Percentiles rank a stretch among this genome's conserved stretches.
Evolutionary conservation across 768 basidiomycete species (phyloP).

Genomic region (Naematelia aurantialba): DNA sequence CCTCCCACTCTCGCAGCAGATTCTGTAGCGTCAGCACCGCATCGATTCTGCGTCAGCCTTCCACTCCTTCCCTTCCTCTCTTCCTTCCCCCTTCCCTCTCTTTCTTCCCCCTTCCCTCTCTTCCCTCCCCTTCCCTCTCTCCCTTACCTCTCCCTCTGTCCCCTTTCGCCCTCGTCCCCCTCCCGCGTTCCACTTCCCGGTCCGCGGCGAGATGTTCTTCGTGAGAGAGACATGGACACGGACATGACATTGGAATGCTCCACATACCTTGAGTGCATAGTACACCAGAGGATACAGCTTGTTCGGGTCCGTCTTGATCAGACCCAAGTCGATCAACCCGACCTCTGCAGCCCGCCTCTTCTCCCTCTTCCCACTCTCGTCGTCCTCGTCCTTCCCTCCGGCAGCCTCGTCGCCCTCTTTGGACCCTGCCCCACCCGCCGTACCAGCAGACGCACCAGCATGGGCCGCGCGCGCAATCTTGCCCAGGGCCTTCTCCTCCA

Average conservation of each 20-base stretch:
- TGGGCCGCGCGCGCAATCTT: slow-evolving; percentile 6
- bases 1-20: slow-evolving; percentile 91
- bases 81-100: not conserved
- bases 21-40: slow-evolving; percentile 49
- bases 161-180: not conserved
- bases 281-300: slow-evolving; percentile 96
- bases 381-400: slow-evolving; percentile 48
- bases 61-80: not conserved
- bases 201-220: not conserved
- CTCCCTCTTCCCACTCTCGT: slow-evolving; percentile 46
- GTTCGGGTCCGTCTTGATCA: slow-evolving; percentile 87
- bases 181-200: not conserved
- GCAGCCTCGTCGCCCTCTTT: slow-evolving; percentile 46
- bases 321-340: slow-evolving; percentile 68
- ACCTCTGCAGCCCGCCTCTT: slow-evolving; percentile 42
- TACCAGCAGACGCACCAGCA: slow-evolving; percentile 40
- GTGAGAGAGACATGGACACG: not conserved
- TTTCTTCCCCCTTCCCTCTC: not conserved
- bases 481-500: slow-evolving; percentile 49
- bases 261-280: slow-evolving; percentile 73
- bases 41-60: not conserved
- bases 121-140: not conserved
- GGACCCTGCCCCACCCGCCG: slow-evolving; percentile 60
- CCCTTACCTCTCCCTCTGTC: not conserved
- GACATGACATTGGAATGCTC: not conserved